Evolutionary conservation across 176 grass and related monocot species (phyloP), one percentile per base, ranked within the genome.

Genomic region (Tuctoria greenei): DNA sequence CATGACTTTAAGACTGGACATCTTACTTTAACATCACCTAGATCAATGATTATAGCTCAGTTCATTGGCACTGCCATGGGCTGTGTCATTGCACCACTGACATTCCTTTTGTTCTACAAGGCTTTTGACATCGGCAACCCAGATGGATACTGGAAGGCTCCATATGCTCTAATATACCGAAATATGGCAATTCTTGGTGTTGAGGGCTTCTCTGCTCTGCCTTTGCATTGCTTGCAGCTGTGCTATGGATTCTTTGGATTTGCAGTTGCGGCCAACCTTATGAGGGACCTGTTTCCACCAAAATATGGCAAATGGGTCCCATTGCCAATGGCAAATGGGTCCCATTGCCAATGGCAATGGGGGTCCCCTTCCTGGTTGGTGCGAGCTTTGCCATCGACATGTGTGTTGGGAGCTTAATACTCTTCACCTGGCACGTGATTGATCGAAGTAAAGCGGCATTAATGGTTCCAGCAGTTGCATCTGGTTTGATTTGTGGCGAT

Each of bases 101-200:
- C 89, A 50, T 98, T 98, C 87, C 67, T 98, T 62, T 66, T 98
- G 20, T 98, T 98, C 83, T 98, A 99, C 82, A 95, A 86, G 55
- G 89, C 91, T 61, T 99, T 99, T 69, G 95, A 99, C 72, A 89
- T 99, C 26, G 95, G 95, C 45, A 99, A 99, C 66, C 95, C 91
- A 7, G 85, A 95, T 66, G 95, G 95, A 21, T 79, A 75, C 36
- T 99, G 91, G 95, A 99, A 99, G 75, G 95, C 95, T 2, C 95
- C 95, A 8, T 99, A 99, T 82, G 95, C 91, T 76, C 77, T 99
- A 51, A 84, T 99, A 42, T 99, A 99, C 82, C 83, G 91, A 82
- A 99, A 99, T 78, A 99, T 99, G 95, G 95, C 95, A 2, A 99
- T 95, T 84, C 87, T 99, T 41, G 95, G 91, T 21, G 91, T 99